Evolutionary conservation across 75 land plant species (phyloP).

Genomic region (Adiantum capillusveneris): DNA sequence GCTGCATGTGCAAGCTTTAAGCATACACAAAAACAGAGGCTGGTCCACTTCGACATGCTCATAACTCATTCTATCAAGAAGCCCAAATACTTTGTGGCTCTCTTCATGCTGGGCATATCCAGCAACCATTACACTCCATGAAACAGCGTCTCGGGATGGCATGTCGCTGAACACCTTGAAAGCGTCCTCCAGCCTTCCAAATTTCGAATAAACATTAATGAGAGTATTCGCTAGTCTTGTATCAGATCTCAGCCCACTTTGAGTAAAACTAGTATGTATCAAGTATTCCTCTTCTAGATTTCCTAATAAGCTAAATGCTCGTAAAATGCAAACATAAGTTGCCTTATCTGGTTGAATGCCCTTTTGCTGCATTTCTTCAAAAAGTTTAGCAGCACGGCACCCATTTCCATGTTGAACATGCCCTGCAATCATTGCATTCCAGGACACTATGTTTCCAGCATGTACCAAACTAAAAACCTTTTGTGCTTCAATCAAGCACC

Average conservation of each 20-base stretch:
- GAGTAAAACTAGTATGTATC: conserved; percentile 8
- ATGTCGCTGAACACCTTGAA: conserved; percentile 12
- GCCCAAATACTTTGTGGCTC: neutral
- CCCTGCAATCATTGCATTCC: conserved; percentile 68
- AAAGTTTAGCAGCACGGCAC: conserved; percentile 31
- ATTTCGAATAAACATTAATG: conserved; percentile 9
- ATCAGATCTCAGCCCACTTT: conserved; percentile 1
- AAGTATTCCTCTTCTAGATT: neutral
- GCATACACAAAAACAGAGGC: neutral
- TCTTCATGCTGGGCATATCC: conserved; percentile 1
- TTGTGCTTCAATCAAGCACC: conserved; percentile 25
- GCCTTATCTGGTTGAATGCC: conserved; percentile 37
- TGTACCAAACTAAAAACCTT: conserved; percentile 33
- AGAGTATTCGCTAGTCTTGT: conserved; percentile 17
- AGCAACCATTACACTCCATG: neutral
- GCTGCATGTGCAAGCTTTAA: conserved; percentile 1
- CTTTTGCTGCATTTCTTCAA: conserved; percentile 34
- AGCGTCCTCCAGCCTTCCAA: conserved; percentile 12
- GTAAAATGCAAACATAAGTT: conserved; percentile 55
- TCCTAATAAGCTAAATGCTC: conserved; percentile 55
- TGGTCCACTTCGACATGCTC: conserved; percentile 8
- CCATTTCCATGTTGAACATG: conserved; percentile 53
- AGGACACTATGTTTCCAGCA: conserved; percentile 33
- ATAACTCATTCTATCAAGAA: conserved; percentile 8
- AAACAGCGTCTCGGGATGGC: neutral